Conservation (phyloP, 192 early-diverging fungal species). For the Coemansia sp. region DNA sequence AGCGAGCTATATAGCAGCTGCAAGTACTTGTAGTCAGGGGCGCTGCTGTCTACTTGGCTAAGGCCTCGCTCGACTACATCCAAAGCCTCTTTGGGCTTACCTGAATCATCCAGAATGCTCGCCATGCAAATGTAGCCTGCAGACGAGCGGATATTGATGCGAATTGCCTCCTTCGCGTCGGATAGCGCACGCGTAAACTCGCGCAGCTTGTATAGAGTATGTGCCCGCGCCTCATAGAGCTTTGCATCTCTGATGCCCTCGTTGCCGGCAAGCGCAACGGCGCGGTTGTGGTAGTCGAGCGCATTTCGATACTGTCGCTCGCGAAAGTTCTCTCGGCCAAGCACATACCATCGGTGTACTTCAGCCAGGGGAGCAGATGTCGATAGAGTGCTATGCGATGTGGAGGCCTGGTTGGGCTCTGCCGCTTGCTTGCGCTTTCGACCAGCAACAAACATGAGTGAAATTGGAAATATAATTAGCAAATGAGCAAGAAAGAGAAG, state of each 20-base stretch:
- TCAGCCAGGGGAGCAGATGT: neutral
- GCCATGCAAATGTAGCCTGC: constrained; percentile 23
- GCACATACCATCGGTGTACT: constrained; percentile 8
- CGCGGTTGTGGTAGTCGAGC: constrained; percentile 39
- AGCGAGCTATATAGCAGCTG: constrained; percentile 18
- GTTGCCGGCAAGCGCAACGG: constrained; percentile 25
- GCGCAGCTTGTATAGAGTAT: constrained; percentile 29
- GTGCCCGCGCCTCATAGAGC: constrained; percentile 31
- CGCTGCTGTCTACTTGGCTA: neutral
- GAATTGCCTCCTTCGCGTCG: constrained; percentile 32
- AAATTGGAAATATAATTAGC: neutral
- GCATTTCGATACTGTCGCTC: constrained; percentile 28
- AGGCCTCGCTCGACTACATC: constrained; percentile 15
- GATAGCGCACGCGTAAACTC: constrained; percentile 31
- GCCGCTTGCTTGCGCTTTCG: constrained; percentile 20
- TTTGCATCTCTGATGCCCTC: constrained; percentile 14
- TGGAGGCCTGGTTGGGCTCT: neutral
- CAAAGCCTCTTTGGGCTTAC: constrained; percentile 21
- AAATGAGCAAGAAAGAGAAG: neutral
- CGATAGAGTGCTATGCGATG: neutral
- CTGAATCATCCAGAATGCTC: constrained; percentile 19
- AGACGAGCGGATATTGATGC: constrained; percentile 13
- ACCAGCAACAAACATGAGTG: constrained; percentile 23
- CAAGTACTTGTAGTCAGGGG: constrained; percentile 18
- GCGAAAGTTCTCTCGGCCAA: constrained; percentile 29